Percentiles rank a stretch among this genome's conserved stretches.
Evolutionary conservation across 2,329 filamentous ascomycete species (phyloP).

Genomic region (Fusarium bulbicola): DNA sequence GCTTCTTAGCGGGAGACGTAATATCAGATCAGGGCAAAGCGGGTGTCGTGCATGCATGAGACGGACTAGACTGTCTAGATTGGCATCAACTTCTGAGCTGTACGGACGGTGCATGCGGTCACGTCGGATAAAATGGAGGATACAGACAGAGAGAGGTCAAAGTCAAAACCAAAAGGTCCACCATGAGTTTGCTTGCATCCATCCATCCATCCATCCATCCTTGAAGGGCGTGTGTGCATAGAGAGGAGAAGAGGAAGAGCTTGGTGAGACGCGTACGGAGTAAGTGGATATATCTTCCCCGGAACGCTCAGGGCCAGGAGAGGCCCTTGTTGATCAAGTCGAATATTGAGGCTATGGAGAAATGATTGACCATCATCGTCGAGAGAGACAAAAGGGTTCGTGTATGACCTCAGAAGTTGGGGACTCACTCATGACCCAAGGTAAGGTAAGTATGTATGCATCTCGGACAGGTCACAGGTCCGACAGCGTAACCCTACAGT

Average conservation of each 20-base stretch:
- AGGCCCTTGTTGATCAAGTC: constrained; percentile 27
- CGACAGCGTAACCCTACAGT: constrained; percentile 6
- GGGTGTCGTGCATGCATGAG: constrained; percentile 13
- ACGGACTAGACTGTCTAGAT: constrained; percentile 6
- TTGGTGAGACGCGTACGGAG: neutral
- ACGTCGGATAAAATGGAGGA: constrained; percentile 28
- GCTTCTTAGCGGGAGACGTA: constrained; percentile 17
- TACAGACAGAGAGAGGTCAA: constrained; percentile 9
- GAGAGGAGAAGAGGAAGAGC: neutral
- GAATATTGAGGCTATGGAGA: neutral
- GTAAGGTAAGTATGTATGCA: constrained; percentile 1
- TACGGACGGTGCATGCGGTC: neutral
- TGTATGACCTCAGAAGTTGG: constrained; percentile 6
- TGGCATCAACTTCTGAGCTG: constrained; percentile 6
- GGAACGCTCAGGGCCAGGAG: constrained; percentile 8
- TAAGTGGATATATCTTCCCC: constrained; percentile 14
- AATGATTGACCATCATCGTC: neutral
- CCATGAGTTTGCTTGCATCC: constrained; percentile 5
- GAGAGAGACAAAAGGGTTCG: neutral
- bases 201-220: neutral
- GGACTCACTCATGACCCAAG: constrained; percentile 30
- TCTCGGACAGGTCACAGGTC: constrained; percentile 15
- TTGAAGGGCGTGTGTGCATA: constrained; percentile 24
- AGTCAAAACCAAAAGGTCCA: constrained; percentile 18
- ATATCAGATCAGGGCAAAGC: constrained; percentile 36